phyloP scores from a whole-genome alignment of 2,329 filamentous ascomycete species.

The Aureobasidium sp. region DNA sequence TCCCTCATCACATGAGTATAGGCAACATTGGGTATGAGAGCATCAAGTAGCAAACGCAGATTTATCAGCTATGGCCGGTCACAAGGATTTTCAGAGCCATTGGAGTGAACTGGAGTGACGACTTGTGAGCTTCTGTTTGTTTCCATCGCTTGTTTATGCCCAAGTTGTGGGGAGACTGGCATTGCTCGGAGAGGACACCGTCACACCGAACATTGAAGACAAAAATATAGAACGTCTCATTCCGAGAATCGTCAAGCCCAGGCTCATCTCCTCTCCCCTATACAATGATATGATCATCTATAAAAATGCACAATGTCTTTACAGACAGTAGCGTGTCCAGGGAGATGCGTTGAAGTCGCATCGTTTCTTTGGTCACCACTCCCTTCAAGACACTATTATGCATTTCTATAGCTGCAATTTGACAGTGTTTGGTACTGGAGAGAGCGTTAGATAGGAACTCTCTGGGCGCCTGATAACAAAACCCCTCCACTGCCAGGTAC shows the following conservation, averaged over 20 bases:
- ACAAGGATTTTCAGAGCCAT: background rate
- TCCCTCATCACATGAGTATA: background rate
- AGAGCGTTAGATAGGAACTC: background rate
- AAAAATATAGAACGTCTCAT: too few relatives aligned
- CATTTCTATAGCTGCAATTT: background rate
- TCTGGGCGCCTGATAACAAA: background rate
- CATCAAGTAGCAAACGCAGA: background rate
- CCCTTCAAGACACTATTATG: background rate
- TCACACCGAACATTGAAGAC: background rate
- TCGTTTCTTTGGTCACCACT: background rate
- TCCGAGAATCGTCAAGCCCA: background rate
- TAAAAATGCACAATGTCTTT: background rate
- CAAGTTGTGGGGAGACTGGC: background rate
- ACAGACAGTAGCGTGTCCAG: background rate
- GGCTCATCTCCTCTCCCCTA: background rate
- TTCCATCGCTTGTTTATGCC: conserved; percentile 6
- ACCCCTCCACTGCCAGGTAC: background rate
- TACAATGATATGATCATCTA: background rate
- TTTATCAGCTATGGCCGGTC: background rate
- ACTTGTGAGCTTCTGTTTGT: background rate
- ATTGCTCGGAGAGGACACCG: background rate
- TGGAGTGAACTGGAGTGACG: background rate
- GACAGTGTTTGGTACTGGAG: background rate
- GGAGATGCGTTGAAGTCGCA: background rate
- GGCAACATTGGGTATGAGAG: conserved; percentile 1